Evolutionary conservation across 768 basidiomycete species (phyloP).

Genomic region (Amanita inopinata): DNA sequence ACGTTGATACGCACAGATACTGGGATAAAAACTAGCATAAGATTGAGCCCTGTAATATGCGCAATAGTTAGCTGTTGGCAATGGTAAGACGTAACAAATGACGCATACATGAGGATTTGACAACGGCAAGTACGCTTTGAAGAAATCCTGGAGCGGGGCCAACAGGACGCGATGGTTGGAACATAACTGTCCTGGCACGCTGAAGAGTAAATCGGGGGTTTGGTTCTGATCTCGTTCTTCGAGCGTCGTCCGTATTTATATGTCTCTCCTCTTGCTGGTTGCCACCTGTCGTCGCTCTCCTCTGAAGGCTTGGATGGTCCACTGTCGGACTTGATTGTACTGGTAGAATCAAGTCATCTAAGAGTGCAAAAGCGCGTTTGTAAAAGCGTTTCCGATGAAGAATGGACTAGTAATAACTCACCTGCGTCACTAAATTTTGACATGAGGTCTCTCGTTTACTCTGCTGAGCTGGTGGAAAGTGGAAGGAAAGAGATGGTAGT

Average conservation of each 20-base stretch:
- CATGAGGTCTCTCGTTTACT: not conserved
- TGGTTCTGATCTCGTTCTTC: not conserved
- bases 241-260: not conserved
- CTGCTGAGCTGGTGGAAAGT: not conserved
- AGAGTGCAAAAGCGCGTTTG: no score
- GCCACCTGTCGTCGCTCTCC: no score
- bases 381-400: not conserved
- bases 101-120: slow-evolving; percentile 7
- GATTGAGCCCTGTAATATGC: slow-evolving; percentile 47
- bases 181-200: not conserved
- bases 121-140: not conserved
- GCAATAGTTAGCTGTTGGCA: not conserved
- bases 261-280: not conserved
- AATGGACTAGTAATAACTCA: not conserved
- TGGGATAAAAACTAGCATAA: slow-evolving; percentile 19
- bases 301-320: no score
- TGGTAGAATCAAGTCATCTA: no score
- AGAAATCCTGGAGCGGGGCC: slow-evolving; percentile 4
- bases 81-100: not conserved
- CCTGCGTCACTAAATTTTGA: no score
- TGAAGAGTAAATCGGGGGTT: not conserved
- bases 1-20: not conserved
- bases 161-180: slow-evolving; percentile 1
- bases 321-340: no score
- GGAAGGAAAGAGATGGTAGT: not conserved